phyloP scores from a whole-genome alignment of 148 eudicot genomes.

The Rhododendron molle region DNA sequence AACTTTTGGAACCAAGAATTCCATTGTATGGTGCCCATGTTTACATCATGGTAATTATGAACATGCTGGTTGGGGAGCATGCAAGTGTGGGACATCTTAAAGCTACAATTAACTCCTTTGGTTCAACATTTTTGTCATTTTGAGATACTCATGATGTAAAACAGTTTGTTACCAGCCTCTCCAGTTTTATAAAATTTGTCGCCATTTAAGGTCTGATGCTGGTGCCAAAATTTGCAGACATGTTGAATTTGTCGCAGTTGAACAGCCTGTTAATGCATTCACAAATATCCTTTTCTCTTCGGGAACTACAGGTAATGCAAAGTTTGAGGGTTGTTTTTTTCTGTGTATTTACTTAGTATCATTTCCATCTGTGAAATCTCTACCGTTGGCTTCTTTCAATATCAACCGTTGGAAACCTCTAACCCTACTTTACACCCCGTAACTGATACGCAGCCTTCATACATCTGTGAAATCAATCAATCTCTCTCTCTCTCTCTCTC shows the following conservation, averaged over 20 bases:
- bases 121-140: neutral
- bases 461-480: no score
- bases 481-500: no score
- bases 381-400: no score
- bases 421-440: no score
- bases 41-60: neutral
- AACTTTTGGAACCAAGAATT: neutral
- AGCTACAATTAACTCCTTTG: neutral
- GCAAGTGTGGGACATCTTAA: neutral
- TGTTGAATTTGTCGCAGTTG: constrained; percentile 61
- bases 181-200: constrained; percentile 13
- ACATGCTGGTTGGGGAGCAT: constrained; percentile 3
- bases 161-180: constrained; percentile 11
- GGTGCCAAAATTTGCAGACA: constrained; percentile 41
- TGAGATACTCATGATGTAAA: neutral
- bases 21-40: neutral
- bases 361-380: no score
- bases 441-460: no score
- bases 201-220: neutral
- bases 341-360: neutral
- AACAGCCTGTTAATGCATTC: constrained; percentile 63
- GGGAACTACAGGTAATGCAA: constrained; percentile 80
- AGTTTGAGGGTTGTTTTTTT: neutral
- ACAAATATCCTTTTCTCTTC: constrained; percentile 95
- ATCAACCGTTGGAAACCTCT: no score